Percentiles rank a stretch among this genome's conserved stretches.
These are phyloP conservation scores for Floccularia luteovirens DNA, from an alignment of 768 basidiomycete species.

Conservation along the genomic window DNA sequence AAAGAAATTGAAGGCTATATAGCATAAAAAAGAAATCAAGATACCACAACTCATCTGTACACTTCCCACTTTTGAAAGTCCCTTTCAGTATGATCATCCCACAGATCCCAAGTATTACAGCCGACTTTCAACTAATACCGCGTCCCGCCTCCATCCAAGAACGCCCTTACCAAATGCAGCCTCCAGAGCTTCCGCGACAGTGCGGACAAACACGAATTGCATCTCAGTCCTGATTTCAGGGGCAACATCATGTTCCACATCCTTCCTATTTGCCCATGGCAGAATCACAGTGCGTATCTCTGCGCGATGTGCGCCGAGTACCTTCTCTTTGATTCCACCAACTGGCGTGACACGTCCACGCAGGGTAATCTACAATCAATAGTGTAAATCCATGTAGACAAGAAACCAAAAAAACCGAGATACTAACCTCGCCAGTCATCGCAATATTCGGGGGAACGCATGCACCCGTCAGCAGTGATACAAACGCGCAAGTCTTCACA, in stretches of 20 bases:
- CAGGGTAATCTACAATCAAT: slow-evolving; percentile 68
- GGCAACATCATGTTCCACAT: slow-evolving; percentile 82
- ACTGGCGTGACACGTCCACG: slow-evolving; percentile 78
- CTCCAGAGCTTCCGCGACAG: slow-evolving; percentile 72
- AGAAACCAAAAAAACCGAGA: background rate
- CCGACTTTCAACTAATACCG: slow-evolving; percentile 27
- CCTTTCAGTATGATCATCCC: no score
- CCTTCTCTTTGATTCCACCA: slow-evolving; percentile 89
- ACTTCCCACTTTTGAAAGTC: no score
- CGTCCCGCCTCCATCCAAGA: slow-evolving; percentile 55
- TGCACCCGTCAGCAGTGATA: slow-evolving; percentile 75
- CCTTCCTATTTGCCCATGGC: slow-evolving; percentile 79
- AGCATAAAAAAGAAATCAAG: no score
- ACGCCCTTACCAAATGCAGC: slow-evolving; percentile 73
- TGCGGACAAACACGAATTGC: slow-evolving; percentile 77
- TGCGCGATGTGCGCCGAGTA: slow-evolving; percentile 85
- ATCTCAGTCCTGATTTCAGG: slow-evolving; percentile 65
- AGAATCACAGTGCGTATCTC: slow-evolving; percentile 79
- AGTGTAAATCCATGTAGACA: background rate
- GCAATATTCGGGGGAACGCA: slow-evolving; percentile 68
- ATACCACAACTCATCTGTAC: no score
- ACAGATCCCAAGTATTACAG: slow-evolving; percentile 31
- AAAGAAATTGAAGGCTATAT: no score
- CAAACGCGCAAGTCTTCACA: slow-evolving; percentile 69
- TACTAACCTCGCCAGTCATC: slow-evolving; percentile 81